These are phyloP conservation scores for Cladophialophora carrionii DNA, from an alignment of 2,329 filamentous ascomycete genomes.

Conservation along the genomic window DNA sequence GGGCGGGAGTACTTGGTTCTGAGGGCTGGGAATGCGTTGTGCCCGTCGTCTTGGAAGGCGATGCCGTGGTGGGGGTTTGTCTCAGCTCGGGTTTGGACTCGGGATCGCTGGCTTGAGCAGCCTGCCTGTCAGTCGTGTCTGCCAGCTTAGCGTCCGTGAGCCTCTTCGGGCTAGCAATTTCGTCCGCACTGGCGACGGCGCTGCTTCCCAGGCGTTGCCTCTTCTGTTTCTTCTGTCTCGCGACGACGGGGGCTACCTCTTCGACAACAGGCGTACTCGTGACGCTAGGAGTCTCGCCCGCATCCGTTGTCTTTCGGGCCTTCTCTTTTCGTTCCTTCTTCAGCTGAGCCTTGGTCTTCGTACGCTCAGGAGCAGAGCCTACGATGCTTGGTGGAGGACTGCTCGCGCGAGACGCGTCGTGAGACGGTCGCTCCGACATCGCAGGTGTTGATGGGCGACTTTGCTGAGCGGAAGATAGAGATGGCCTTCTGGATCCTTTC, in stretches of 20 bases:
- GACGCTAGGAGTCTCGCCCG: constrained; percentile 45
- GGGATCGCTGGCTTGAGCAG: neutral
- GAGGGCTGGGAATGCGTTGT: constrained; percentile 11
- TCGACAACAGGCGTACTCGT: constrained; percentile 44
- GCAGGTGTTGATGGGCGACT: constrained; percentile 64
- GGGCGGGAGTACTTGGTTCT: constrained; percentile 15
- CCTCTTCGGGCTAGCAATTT: constrained; percentile 9
- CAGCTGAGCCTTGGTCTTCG: constrained; percentile 64
- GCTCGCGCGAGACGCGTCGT: constrained; percentile 61
- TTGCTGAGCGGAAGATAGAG: constrained; percentile 56
- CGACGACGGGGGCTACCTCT: constrained; percentile 64
- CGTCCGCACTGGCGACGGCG: constrained; percentile 22
- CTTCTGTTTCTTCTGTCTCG: constrained; percentile 64
- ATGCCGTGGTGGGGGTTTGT: constrained; percentile 3
- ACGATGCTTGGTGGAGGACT: constrained; percentile 61
- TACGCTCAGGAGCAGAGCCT: constrained; percentile 62
- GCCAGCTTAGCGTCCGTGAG: constrained; percentile 2
- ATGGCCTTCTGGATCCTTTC: constrained; percentile 41
- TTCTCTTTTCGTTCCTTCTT: constrained; percentile 62
- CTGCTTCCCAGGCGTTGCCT: constrained; percentile 37
- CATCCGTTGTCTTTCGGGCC: constrained; percentile 50
- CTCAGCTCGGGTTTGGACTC: constrained; percentile 15
- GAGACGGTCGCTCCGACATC: constrained; percentile 56
- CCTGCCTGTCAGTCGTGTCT: constrained; percentile 10
- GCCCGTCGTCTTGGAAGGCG: constrained; percentile 2